A percentile compares a stretch with the other conserved stretches of the same genome.
Conservation (phyloP, 2,329 filamentous ascomycete species). For the Ciborinia camelliae region DNA sequence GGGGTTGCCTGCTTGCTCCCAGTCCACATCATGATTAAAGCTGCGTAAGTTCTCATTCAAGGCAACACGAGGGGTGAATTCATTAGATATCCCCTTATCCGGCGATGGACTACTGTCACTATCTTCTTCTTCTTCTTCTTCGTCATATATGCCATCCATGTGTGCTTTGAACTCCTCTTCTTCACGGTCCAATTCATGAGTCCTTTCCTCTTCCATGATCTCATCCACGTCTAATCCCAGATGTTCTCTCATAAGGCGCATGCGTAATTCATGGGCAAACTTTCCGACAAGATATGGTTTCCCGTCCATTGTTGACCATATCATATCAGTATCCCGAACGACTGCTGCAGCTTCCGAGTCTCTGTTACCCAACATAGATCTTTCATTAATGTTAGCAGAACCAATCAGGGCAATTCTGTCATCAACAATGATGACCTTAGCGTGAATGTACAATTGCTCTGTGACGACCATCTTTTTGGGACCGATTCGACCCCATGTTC, state of each 20-base stretch:
- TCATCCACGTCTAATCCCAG: slow-evolving; percentile 93
- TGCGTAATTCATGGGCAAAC: slow-evolving; percentile 87
- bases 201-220: slow-evolving; percentile 74
- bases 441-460: slow-evolving; percentile 96
- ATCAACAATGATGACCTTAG: slow-evolving; percentile 94
- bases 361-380: slow-evolving; percentile 86
- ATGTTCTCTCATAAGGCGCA: slow-evolving; percentile 95
- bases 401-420: slow-evolving; percentile 91
- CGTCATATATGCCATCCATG: slow-evolving; percentile 61
- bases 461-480: slow-evolving; percentile 79
- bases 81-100: slow-evolving; percentile 41
- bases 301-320: slow-evolving; percentile 88
- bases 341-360: slow-evolving; percentile 91
- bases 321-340: slow-evolving; percentile 88
- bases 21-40: slow-evolving; percentile 70
- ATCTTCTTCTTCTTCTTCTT: slow-evolving; percentile 40
- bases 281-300: slow-evolving; percentile 84
- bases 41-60: slow-evolving; percentile 56
- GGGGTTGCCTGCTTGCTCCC: slow-evolving; percentile 38
- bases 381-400: slow-evolving; percentile 97
- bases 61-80: slow-evolving; percentile 50
- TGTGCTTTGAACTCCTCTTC: slow-evolving; percentile 52
- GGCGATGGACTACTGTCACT: slow-evolving; percentile 16
- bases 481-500: slow-evolving; percentile 89
- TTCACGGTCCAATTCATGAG: slow-evolving; percentile 60